Evolutionary conservation across 2,329 filamentous ascomycete genomes (phyloP).

Genomic region (Claviceps sp.): DNA sequence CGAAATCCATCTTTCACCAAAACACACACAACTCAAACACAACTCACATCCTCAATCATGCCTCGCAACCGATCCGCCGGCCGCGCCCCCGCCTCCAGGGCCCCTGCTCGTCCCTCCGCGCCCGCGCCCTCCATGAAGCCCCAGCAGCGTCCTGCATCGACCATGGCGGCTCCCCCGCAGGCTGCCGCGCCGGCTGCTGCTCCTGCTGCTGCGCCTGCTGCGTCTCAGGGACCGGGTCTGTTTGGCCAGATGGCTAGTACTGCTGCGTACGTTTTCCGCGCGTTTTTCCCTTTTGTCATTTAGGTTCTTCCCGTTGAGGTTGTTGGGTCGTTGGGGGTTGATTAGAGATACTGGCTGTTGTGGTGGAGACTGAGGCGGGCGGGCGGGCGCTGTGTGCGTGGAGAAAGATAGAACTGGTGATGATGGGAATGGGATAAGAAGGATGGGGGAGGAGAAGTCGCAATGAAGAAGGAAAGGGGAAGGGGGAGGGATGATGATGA

Average conservation of each 20-base stretch:
- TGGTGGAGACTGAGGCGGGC: no score
- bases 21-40: slow-evolving; percentile 7
- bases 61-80: slow-evolving; percentile 63
- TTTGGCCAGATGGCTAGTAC: slow-evolving; percentile 97
- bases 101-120: slow-evolving; percentile 51
- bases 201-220: slow-evolving; percentile 22
- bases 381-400: no score
- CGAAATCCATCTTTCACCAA: not conserved
- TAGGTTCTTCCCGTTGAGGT: no score
- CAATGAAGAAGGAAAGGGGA: no score
- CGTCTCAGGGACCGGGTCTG: slow-evolving; percentile 63
- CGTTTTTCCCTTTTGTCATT: no score
- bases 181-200: slow-evolving; percentile 10
- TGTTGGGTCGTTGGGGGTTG: no score
- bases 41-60: slow-evolving; percentile 36
- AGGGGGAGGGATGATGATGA: no score
- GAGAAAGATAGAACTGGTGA: not conserved
- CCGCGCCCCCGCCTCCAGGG: slow-evolving; percentile 27
- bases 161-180: slow-evolving; percentile 45
- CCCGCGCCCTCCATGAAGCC: slow-evolving; percentile 34
- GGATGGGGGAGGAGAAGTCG: not conserved
- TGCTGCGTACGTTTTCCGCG: slow-evolving; percentile 65
- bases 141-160: slow-evolving; percentile 57
- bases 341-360: no score
- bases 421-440: not conserved